These are phyloP conservation scores for Pythium insidiosum DNA, from an alignment of 352 stramenopile genomes.

Conservation along the genomic window DNA sequence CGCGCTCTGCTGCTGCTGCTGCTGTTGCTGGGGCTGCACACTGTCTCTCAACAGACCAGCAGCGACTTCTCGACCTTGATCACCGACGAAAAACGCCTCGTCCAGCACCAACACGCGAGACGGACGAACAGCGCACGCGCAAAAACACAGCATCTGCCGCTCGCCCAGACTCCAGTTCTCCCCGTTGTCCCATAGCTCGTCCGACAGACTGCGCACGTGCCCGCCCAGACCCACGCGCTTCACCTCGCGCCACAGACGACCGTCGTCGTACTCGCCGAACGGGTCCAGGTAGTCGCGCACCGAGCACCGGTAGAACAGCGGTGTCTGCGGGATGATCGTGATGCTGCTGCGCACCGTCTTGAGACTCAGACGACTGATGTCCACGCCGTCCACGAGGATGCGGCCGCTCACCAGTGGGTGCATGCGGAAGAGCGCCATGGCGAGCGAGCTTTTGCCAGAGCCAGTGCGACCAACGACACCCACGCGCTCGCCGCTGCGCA, in stretches of 20 bases:
- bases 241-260: constrained; percentile 17
- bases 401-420: constrained; percentile 20
- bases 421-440: constrained; percentile 22
- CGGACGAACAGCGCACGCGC: constrained; percentile 12
- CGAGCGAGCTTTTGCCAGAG: constrained; percentile 24
- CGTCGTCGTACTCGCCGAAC: constrained; percentile 52
- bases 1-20: constrained; percentile 24
- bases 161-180: constrained; percentile 15
- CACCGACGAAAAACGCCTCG: constrained; percentile 31
- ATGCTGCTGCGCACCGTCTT: constrained; percentile 8
- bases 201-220: constrained; percentile 3
- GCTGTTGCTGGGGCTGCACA: constrained; percentile 76
- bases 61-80: constrained; percentile 62
- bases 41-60: too few species aligned
- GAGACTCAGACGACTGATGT: constrained; percentile 28
- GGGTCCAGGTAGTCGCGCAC: constrained; percentile 87
- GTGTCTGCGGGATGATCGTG: constrained; percentile 68
- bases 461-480: constrained; percentile 22
- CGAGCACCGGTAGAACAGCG: constrained; percentile 81
- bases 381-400: constrained; percentile 76
- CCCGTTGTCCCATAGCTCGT: constrained; percentile 48
- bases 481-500: constrained; percentile 12
- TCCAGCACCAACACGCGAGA: constrained; percentile 27
- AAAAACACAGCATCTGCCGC: constrained; percentile 23
- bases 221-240: constrained; percentile 12